A percentile compares a stretch with the other conserved stretches of the same genome.
Conservation (phyloP, 768 basidiomycete species). For the Boletus sp. region DNA sequence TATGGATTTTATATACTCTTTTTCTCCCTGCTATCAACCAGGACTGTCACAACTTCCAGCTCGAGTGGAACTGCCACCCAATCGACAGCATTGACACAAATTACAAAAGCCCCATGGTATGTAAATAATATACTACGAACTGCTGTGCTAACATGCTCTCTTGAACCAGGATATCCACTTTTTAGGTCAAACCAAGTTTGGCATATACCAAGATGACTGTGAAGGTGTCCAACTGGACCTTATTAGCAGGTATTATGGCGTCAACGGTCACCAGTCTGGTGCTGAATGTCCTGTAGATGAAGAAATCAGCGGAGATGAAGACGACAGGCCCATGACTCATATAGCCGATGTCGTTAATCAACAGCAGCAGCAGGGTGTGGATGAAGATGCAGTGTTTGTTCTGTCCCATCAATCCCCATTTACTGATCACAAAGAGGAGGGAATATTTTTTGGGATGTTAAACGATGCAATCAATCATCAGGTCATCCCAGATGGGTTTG, state of each 20-base stretch:
- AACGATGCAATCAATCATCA: no score
- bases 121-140: not conserved
- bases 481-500: no score
- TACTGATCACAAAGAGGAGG: no score
- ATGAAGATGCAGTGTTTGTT: conserved; percentile 1
- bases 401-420: not conserved
- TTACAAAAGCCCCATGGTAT: conserved; percentile 8
- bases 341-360: not conserved
- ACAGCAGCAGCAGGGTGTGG: not conserved
- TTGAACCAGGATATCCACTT: conserved; percentile 5
- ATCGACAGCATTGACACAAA: conserved; percentile 5
- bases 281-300: not conserved
- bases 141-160: not conserved
- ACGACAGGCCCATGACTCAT: no score
- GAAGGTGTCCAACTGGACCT: not conserved
- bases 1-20: conserved; percentile 44
- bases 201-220: conserved; percentile 7
- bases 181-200: conserved; percentile 10
- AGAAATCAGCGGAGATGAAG: not conserved
- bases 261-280: not conserved
- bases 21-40: conserved; percentile 39
- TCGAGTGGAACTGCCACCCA: conserved; percentile 32
- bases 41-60: conserved; percentile 36
- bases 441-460: no score
- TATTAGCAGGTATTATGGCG: no score